Base-by-base conservation (phyloP, 352 stramenopile species). In the Globisporangium spiculum region DNA sequence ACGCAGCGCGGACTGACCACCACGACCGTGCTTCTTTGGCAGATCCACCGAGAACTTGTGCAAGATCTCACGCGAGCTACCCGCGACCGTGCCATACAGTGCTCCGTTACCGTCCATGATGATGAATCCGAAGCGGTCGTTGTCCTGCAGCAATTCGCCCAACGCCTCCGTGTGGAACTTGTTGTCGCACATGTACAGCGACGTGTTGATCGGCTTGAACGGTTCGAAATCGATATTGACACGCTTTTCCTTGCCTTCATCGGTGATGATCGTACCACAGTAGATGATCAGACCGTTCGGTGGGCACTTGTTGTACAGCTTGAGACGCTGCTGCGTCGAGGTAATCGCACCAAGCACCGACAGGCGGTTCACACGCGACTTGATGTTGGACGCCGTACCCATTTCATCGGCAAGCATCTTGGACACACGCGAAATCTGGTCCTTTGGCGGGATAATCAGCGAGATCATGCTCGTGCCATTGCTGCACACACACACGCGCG, bases 391-490 rank as follows among this genome's bases (percentile, higher is more conserved):
- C 4, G 98, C 98, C 41, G 98, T 99, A 59, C 98, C 98, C 81
- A 99, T 99, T 85, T 99, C 98, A 68, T 99, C 97, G 34, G 89
- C 84, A 30, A 99, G 83, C 98, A 99, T 99, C 83, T 99, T 99
- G 66, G 86, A 92, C 22, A 99, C 92, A 24, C 97, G 92, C 64
- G 92, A 97, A 67, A 99, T 98, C 83, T 99, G 97, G 76, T 99
- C 97, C 66, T 98, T 98, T 1, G 98, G 97, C 58, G 97, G 97
- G 74, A 99, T 99, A 70, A 99, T 99, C 20, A 99, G 84, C 56
- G 96, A 99, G 74, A 99, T 99, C 98, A 99, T 99, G 75, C 94
- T 99, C 50, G 98, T 99, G 50, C 98, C 98, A 79, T 99, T 99
- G 61, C 94, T 96, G 32, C 41, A 60, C 16, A 7, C 3, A 41